A percentile compares a stretch with the other conserved stretches of the same genome.
Conservation (phyloP, 768 basidiomycete genomes). For the Podaxis sp. region DNA sequence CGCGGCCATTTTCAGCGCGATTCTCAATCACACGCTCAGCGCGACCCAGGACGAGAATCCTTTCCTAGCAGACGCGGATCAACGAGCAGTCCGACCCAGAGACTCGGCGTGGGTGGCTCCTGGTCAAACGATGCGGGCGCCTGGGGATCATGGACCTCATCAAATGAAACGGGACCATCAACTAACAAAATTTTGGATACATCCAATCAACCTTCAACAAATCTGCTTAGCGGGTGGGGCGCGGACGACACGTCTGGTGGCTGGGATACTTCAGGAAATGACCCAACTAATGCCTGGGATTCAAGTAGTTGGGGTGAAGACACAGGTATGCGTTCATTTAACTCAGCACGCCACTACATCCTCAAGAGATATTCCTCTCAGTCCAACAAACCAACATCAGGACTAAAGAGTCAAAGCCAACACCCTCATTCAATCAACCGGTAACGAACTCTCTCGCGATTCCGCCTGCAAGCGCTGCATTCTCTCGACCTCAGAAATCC, state of each 20-base stretch:
- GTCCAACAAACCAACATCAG: background rate
- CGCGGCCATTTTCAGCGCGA: background rate
- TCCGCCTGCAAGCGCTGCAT: background rate
- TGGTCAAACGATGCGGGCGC: background rate
- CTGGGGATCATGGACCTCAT: background rate
- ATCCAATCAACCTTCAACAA: background rate
- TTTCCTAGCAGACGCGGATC: background rate
- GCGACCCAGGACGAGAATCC: background rate
- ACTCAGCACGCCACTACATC: background rate
- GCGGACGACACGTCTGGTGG: background rate
- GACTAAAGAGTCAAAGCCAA: background rate
- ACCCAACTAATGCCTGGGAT: background rate
- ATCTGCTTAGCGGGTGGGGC: background rate
- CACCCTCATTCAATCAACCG: background rate
- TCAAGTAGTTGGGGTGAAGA: background rate
- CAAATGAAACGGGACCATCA: background rate
- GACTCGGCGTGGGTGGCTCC: background rate
- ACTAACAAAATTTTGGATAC: background rate
- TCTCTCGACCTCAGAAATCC: background rate
- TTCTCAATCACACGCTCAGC: background rate
- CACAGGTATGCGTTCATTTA: background rate
- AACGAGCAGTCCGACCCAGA: background rate
- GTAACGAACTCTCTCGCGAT: background rate
- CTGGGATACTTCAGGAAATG: background rate
- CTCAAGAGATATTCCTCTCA: background rate